Evolutionary conservation across 768 basidiomycete genomes (phyloP), one percentile per base, ranked within the genome.

Genomic region (Mycena polygramma): DNA sequence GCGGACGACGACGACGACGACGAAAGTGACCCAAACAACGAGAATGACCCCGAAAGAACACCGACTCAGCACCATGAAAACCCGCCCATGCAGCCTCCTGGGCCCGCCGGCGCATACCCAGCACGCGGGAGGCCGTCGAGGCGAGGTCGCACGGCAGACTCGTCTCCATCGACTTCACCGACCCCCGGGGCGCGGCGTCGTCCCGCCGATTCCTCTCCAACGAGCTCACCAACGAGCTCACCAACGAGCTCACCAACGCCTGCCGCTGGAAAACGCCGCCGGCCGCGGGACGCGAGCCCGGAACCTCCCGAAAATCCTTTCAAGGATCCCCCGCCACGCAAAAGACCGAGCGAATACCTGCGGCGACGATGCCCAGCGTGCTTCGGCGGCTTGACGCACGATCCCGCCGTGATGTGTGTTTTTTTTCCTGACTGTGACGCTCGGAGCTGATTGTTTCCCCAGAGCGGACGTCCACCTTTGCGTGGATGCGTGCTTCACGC

Each of bases 401-500:
- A 54, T n/a, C n/a, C 57, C 10, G 8, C n/a, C 4, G 39, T 6
- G 10, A 14, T 26, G 57, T 57, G 20, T 1, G 57, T 57, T 7
- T 15, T 46, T n/a, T 19, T 30, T 30, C 30, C 30, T 30, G 30
- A 6, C 2, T 30, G 30, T 30, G 30, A 30, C 30, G 30, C 30
- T 30, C 30, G 30, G 30, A 30, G 30, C 30, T 30, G 30, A 30
- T 30, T 43, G 17, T 20, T 7, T 46, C 19, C 19, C 7, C 45
- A 46, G 17, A 20, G 45, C 17, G 45, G 45, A 46, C 45, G 45
- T 46, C 15, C 19, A 17, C 45, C 15, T 46, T 14, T 75, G 72
- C 37, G 13, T 71, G 9, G 73, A 75, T 58, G 70, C 74, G 4
- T 73, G 73, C 37, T 72, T 75, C 52, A 71, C 66, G 0, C 74